These are phyloP conservation scores for Triadica sebifera DNA, from an alignment of 345 rosid species.

Conservation along the genomic window DNA sequence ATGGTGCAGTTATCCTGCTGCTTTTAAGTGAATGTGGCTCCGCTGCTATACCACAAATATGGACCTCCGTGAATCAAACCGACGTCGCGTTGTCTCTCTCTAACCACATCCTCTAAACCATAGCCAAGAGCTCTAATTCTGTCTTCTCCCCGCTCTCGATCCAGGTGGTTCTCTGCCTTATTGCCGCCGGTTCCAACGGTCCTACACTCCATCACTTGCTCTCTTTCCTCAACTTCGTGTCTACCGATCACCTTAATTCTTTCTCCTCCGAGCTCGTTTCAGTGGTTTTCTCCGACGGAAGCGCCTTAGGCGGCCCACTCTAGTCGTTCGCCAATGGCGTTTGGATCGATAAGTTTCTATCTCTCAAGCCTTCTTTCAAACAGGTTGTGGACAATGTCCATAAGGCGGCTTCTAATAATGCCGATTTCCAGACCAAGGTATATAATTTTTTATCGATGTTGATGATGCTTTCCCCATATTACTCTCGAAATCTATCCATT, in stretches of 20 bases:
- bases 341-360: constrained; percentile 64
- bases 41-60: constrained; percentile 26
- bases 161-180: constrained; percentile 62
- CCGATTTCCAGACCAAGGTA: constrained; percentile 77
- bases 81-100: constrained; percentile 49
- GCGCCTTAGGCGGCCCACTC: constrained; percentile 59
- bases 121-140: constrained; percentile 52
- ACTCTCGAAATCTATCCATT: background rate
- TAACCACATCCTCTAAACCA: constrained; percentile 42
- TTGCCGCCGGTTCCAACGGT: constrained; percentile 67
- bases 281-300: constrained; percentile 66
- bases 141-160: constrained; percentile 81
- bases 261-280: constrained; percentile 60
- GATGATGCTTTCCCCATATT: background rate
- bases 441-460: too few species aligned
- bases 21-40: too few species aligned
- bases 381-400: constrained; percentile 48
- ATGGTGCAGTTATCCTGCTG: too few species aligned
- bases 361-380: constrained; percentile 59
- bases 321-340: constrained; percentile 60
- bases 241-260: constrained; percentile 49
- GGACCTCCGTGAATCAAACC: constrained; percentile 69
- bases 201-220: constrained; percentile 69
- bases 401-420: constrained; percentile 59
- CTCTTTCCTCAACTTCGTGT: constrained; percentile 61